Conservation (phyloP, 306 rosid genomes). For the Cicer judaicum region DNA sequence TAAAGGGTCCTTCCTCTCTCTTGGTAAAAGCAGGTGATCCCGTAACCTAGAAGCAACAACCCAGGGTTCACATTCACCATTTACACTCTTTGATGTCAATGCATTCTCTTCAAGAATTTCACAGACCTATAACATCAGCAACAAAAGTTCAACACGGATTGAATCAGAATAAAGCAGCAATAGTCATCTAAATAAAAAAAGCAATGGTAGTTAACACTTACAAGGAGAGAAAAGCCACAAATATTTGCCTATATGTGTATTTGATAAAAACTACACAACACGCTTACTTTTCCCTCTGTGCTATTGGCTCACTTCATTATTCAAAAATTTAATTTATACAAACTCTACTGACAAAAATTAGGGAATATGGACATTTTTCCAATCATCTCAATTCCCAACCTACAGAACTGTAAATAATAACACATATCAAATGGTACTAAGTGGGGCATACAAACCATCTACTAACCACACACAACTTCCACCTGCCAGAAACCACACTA, state of each 20-base stretch:
- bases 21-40: slow-evolving; percentile 89
- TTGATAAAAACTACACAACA: slow-evolving; percentile 5
- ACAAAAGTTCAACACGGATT: slow-evolving; percentile 6
- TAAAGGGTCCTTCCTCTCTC: slow-evolving; percentile 77
- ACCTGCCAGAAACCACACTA: slow-evolving; percentile 16
- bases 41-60: slow-evolving; percentile 84
- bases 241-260: slow-evolving; percentile 18
- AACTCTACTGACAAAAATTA: slow-evolving; percentile 16
- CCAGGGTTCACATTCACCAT: slow-evolving; percentile 80
- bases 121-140: slow-evolving; percentile 64
- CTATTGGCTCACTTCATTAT: slow-evolving; percentile 1
- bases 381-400: slow-evolving; percentile 27
- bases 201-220: slow-evolving; percentile 31
- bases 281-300: slow-evolving; percentile 17
- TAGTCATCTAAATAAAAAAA: slow-evolving; percentile 9
- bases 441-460: slow-evolving; percentile 5
- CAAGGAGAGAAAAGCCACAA: slow-evolving; percentile 24
- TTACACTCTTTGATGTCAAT: slow-evolving; percentile 61
- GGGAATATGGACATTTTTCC: slow-evolving; percentile 14
- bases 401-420: slow-evolving; percentile 25
- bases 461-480: slow-evolving; percentile 21
- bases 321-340: slow-evolving; percentile 23
- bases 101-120: slow-evolving; percentile 94
- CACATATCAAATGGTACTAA: slow-evolving; percentile 12
- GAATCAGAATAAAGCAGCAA: slow-evolving; percentile 38